phyloP scores from a whole-genome alignment of 73 alveolate species.

The Durusdinium trenchii region DNA sequence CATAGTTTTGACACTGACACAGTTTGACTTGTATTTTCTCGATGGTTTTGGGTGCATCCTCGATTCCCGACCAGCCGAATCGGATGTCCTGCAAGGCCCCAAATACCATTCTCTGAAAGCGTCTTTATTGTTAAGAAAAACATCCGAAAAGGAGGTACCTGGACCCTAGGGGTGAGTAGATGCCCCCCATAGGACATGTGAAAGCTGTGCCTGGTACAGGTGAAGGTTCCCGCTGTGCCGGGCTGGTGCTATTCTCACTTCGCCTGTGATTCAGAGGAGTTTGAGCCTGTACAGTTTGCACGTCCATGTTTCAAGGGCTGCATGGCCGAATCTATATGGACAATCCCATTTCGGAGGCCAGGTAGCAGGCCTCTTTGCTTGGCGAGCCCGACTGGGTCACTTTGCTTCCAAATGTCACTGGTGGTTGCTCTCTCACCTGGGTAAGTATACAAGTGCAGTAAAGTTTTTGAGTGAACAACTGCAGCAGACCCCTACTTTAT shows the following conservation, averaged over 20 bases:
- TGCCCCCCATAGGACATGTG: neutral
- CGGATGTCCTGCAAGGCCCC: no score
- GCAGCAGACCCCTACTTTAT: no score
- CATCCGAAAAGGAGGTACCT: no score
- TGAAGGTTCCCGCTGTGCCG: neutral
- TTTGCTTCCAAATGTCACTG: neutral
- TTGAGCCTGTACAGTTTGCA: conserved; percentile 78
- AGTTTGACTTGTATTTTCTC: no score
- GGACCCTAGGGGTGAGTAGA: neutral
- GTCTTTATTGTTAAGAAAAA: no score
- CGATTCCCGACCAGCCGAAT: no score
- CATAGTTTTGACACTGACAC: no score
- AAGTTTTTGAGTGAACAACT: neutral
- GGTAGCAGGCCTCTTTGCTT: no score
- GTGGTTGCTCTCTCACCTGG: neutral
- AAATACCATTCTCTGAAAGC: neutral
- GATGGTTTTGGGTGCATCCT: no score
- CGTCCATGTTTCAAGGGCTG: conserved; percentile 18
- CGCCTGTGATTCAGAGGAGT: neutral
- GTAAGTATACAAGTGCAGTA: neutral
- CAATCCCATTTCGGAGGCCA: no score
- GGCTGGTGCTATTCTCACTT: neutral
- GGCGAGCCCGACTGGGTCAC: no score
- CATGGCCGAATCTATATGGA: no score
- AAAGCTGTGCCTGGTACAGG: neutral